A percentile compares a stretch with the other conserved stretches of the same genome.
Conservation (phyloP, 202 grass and related monocot species). For the Zoysia matrella region DNA sequence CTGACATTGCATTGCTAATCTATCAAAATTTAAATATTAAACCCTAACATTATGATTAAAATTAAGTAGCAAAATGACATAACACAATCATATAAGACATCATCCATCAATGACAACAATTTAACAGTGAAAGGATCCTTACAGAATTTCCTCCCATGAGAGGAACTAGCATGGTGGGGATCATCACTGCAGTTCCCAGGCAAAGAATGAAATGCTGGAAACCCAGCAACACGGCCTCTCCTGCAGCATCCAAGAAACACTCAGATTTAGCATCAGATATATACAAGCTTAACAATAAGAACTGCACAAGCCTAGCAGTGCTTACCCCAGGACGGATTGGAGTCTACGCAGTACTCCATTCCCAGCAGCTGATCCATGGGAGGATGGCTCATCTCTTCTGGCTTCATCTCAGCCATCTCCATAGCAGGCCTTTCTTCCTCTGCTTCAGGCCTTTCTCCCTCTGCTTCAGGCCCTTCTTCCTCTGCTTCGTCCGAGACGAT, state of each 20-base stretch:
- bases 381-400: slow-evolving; percentile 69
- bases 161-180: slow-evolving; percentile 76
- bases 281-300: neutral
- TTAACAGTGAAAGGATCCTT: slow-evolving; percentile 27
- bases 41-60: neutral
- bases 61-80: neutral
- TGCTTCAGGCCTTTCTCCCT: too few relatives aligned
- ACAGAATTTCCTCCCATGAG: slow-evolving; percentile 85
- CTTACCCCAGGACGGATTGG: slow-evolving; percentile 90
- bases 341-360: slow-evolving; percentile 89
- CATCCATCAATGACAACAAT: neutral
- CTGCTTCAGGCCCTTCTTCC: neutral
- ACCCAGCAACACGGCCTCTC: slow-evolving; percentile 70
- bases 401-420: slow-evolving; percentile 62
- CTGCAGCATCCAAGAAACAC: slow-evolving; percentile 38
- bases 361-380: slow-evolving; percentile 94
- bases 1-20: neutral
- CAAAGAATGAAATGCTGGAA: slow-evolving; percentile 86
- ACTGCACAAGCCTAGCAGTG: slow-evolving; percentile 18
- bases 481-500: slow-evolving; percentile 13
- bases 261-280: slow-evolving; percentile 5
- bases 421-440: neutral
- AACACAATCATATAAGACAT: neutral
- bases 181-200: slow-evolving; percentile 78
- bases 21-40: neutral